Base-by-base conservation (phyloP, 169 alveolate species). In the Besnoitia besnoiti region DNA sequence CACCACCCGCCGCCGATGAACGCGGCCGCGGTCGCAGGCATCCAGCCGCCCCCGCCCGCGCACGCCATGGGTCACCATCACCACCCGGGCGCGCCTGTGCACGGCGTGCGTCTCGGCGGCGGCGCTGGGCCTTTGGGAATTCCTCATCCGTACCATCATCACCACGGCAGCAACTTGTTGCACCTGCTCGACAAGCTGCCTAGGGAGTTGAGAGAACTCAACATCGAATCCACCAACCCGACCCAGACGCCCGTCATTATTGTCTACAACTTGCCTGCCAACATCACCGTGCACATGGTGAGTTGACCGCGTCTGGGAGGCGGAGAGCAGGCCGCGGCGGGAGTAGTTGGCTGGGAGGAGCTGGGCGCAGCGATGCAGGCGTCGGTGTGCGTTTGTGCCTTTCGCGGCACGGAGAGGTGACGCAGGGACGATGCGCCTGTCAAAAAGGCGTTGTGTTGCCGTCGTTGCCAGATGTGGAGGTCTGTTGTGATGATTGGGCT, bases 161-260 rank as follows among this genome's bases (percentile, higher is more conserved):
- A 77, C 59, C 87, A 37, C 59, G 87, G 61, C 87, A 77, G 87
- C 59, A 77, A 77, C 55, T 77, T 77, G 55, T 55, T 77, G 30
- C 87, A 77, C 21, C 59, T 77, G 49, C 61, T 77, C 49, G 94
- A 93, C 35, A 61, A 91, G 39, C 62, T 95, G 62, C 96, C 94
- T 39, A 76, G 88, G 50, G 95, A 95, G 77, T 75, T 95, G 89
- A 85, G 95, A 40, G 92, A 92, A 24, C 91, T 93, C 33, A 92
- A 91, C 44, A 90, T 95, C 51, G 97, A 95, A 51, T 80, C 77
- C 49, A 93, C 93, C 67, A 95, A 95, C 89, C 46, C 95, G 35
- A 79, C 93, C n/a, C 94, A 95, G 82, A 95, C 97, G 14, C 97
- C 97, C 7, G 97, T 95, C 73, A 51, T 95, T 50, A 95, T 95